Evolutionary conservation across 2,329 filamentous ascomycete species (phyloP), one percentile per base, ranked within the genome.

Genomic region (Alternaria arbusti): DNA sequence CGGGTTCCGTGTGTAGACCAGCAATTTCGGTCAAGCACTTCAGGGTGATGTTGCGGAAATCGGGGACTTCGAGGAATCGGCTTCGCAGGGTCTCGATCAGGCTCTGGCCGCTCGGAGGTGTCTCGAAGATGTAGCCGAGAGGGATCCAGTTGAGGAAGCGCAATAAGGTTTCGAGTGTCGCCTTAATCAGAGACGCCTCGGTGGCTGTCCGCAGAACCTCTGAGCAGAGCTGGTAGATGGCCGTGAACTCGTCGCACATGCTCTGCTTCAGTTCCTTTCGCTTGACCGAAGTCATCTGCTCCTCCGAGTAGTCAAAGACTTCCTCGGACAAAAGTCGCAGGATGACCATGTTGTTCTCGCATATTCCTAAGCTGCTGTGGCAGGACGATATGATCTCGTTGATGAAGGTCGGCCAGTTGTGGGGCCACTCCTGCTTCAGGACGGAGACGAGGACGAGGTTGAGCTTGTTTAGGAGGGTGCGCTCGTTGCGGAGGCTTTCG

Each of bases 261-360:
- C 93, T 97, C 71, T 94, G 95, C 86, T 99, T 99, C 67, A 99
- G 86, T 80, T 96, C 97, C 75, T 94, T 90, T 44, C 94, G 97
- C 86, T 99, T 99, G 63, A 91, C 89, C 40, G 95, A 97, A n/a
- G 96, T 99, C 95, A 99, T 97, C 80, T 97, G 93, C 78, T 99
- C 96, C 68, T 95, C 93, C 1, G 96, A 99, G 82, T 96, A 99
- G 84, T 99, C 96, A 78, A 99, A 99, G 40, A 99, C 95, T 81
- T 99, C 96, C 81, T 99, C 96, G 7, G 96, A 99, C 49, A 99
- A 87, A 74, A 99, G 85, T 64, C 96, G 91, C 72, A 99, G 88
- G 73, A 99, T 98, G 69, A 93, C 94, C 96, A 99, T 99, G 86
- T 99, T 99, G 85, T 99, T 99, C 84, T 99, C 96, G 87, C 96